Evolutionary conservation across 805 yeast species (phyloP), one percentile per base, ranked within the genome.

Genomic region (Pichia nakasei): DNA sequence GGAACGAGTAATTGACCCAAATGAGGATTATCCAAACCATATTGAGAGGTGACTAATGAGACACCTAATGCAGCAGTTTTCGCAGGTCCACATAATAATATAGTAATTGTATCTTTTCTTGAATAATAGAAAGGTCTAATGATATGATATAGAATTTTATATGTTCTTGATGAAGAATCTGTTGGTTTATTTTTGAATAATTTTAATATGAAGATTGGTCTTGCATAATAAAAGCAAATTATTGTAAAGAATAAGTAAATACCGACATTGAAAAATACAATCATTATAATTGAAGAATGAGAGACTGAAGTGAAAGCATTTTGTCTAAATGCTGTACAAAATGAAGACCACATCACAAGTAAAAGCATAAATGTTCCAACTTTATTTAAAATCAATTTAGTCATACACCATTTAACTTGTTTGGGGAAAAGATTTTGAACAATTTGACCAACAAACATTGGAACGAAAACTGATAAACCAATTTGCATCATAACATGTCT

Each of bases 21-120:
- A 51, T 77, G 68, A 9, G 72, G 67, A 52, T 74, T 76, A 37
- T 70, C 55, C 5, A 75, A 62, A 15, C 94, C 94, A 58, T 85
- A 87, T 45, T 61, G 66, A 0, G 66, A 50, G 2, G 88, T 70
- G n/a, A 83, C 70, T 41, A 87, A 67, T 1, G 95, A 83, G 4
- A 87, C 95, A 32, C 96, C 96, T 41, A 87, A 67, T 0, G 96
- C 96, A 0, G 95, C 96, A 1, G 96, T 87, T 61, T 87, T 88
- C 2, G 96, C 95, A 5, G 95, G 91, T 11, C 95, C 95, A 62
- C 95, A 85, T 47, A 86, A 71, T 82, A 87, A 74, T 41, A 88
- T 73, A 12, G 89, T 72, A 31, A 85, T 85, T 0, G 95, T 76
- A 55, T 88, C 95, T 41, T 67, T 61, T 52, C 80, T 75, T 53